Conservation (phyloP, 805 yeast species). For the Metschnikowia drakensbergensis region DNA sequence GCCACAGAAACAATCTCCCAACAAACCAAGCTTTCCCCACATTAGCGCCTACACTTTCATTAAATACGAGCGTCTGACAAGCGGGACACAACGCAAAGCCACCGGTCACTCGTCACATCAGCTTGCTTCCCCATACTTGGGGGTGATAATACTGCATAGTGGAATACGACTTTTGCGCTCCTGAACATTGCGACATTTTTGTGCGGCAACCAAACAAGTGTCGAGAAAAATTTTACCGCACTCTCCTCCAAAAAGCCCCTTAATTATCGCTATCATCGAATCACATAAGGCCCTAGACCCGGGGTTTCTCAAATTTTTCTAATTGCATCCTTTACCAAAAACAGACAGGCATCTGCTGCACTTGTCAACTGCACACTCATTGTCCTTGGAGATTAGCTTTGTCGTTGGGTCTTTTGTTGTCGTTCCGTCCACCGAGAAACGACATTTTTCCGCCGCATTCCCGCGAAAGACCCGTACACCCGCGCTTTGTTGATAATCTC, state of each 20-base stretch:
- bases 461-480: slow-evolving; percentile 26
- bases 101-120: not conserved
- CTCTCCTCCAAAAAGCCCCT: slow-evolving; percentile 15
- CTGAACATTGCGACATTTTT: slow-evolving; percentile 16
- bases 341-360: not conserved
- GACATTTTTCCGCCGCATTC: slow-evolving; percentile 19
- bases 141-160: not conserved
- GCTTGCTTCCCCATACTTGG: not conserved
- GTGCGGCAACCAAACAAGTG: slow-evolving; percentile 9
- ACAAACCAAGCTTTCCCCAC: too few relatives aligned
- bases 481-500: not conserved
- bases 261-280: slow-evolving; percentile 3
- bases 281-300: slow-evolving; percentile 4
- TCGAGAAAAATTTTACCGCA: slow-evolving; percentile 17
- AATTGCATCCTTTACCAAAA: not conserved
- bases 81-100: not conserved
- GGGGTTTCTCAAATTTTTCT: not conserved
- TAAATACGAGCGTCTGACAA: not conserved
- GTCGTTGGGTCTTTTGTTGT: slow-evolving; percentile 9
- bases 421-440: slow-evolving; percentile 11
- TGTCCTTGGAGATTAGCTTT: slow-evolving; percentile 3
- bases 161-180: slow-evolving; percentile 3
- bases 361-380: not conserved
- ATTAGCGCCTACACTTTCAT: too few relatives aligned
- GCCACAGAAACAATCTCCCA: too few relatives aligned